A percentile compares a stretch with the other conserved stretches of the same genome.
These are phyloP conservation scores for Xanthoceras sorbifolium DNA, from an alignment of 345 rosid species.

Conservation along the genomic window DNA sequence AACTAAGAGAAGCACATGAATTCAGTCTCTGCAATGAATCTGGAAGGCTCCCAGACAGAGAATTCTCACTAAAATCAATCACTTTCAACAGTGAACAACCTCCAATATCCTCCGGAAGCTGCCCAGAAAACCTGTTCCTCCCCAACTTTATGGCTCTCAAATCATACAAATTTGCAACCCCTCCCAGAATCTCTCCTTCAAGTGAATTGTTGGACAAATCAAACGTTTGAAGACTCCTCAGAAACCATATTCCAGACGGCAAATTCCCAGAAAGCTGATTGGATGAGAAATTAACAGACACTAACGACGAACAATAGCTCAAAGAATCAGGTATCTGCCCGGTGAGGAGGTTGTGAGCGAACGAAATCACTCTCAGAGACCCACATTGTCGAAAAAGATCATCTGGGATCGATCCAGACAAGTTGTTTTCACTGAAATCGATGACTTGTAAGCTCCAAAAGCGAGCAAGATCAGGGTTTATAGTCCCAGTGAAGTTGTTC, in stretches of 20 bases:
- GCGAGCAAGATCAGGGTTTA: constrained; percentile 57
- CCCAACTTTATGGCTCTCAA: constrained; percentile 51
- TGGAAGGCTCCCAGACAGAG: constrained; percentile 67
- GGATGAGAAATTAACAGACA: constrained; percentile 57
- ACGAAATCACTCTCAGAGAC: constrained; percentile 60
- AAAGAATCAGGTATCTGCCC: constrained; percentile 73
- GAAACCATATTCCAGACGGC: constrained; percentile 62
- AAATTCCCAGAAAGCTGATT: constrained; percentile 74
- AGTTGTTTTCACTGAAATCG: constrained; percentile 67
- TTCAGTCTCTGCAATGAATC: constrained; percentile 57
- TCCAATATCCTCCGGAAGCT: constrained; percentile 67
- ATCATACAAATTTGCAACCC: constrained; percentile 58
- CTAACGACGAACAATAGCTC: constrained; percentile 57
- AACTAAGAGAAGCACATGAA: constrained; percentile 49
- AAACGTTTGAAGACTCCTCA: constrained; percentile 55
- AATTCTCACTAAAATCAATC: constrained; percentile 69
- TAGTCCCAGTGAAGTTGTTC: constrained; percentile 66
- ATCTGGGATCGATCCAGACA: constrained; percentile 69
- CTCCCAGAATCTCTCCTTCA: constrained; percentile 63
- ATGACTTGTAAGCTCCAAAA: constrained; percentile 50
- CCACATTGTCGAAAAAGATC: constrained; percentile 82
- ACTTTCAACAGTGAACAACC: constrained; percentile 49
- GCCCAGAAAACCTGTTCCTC: constrained; percentile 61
- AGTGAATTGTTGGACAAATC: constrained; percentile 70
- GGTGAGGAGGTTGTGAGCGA: constrained; percentile 64